A percentile compares a stretch with the other conserved stretches of the same genome.
Evolutionary conservation across 352 stramenopile genomes (phyloP).

Genomic region (Globisporangium lucens): DNA sequence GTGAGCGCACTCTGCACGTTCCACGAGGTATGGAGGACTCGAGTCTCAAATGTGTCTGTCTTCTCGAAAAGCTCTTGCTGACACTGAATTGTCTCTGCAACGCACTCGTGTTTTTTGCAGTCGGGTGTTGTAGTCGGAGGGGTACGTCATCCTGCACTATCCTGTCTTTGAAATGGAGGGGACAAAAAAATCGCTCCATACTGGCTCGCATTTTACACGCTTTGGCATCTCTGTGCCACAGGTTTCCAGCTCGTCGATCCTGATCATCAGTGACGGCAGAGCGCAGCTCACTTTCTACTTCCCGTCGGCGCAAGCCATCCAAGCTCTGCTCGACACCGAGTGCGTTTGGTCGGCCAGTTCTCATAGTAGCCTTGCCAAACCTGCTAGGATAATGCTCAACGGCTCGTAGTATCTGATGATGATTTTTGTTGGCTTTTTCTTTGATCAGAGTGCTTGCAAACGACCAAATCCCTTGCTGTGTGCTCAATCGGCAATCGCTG

Average conservation of each 20-base stretch:
- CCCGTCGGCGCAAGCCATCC: not conserved
- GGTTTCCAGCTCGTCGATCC: constrained; percentile 14
- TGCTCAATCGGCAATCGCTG: constrained; percentile 20
- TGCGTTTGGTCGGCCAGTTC: not conserved
- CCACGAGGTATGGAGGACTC: constrained; percentile 27
- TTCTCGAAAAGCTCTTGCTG: not conserved
- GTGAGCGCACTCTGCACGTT: constrained; percentile 26
- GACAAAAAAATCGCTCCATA: not conserved
- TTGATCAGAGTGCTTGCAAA: constrained; percentile 27
- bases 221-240: not conserved
- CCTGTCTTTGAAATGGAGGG: not conserved
- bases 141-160: constrained; percentile 1
- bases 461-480: constrained; percentile 25
- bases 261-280: constrained; percentile 10
- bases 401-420: too few relatives aligned
- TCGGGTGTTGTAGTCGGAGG: constrained; percentile 21
- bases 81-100: not conserved
- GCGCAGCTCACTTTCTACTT: constrained; percentile 1
- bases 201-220: too few relatives aligned
- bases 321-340: constrained; percentile 3
- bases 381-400: too few relatives aligned
- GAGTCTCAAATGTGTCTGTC: not conserved
- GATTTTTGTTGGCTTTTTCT: not conserved
- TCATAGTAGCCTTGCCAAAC: not conserved
- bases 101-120: not conserved